Evolutionary conservation across 805 yeast species (phyloP), one percentile per base, ranked within the genome.

Genomic region (Yamadazyma akitaensis): DNA sequence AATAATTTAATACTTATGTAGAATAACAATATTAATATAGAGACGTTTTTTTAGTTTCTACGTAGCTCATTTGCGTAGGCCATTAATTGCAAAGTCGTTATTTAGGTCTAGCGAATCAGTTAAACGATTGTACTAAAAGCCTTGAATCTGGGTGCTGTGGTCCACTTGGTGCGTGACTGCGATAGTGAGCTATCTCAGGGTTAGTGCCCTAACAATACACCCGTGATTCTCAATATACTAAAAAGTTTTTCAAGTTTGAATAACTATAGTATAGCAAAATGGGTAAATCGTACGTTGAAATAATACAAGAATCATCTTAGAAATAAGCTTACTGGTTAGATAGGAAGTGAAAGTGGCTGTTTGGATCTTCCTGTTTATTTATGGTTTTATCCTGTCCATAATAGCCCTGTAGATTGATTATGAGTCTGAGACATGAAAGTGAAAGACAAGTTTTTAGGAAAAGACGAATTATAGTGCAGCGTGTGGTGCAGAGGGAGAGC

Each of bases 271-370:
- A 58, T 48, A 51, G 44, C 51, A 64, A 59, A 52, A 65, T 65
- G 70, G 70, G 68, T 63, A 65, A 65, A 64, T 63, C 70, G 70
- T 65, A 65, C 54, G 70, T 64, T 18, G 11, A 28, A 31, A 9
- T 14, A 40, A 16, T 13, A 11, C 32, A 12, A 12, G 12, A 28
- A 28, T 28, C 10, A 13, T 28, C n/a, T 28, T 13, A 11, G n/a
- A 28, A 12, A 28, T 11, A 13, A 28, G 32, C 10, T 11, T 5
- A 9, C 3, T 5, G 32, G 32, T 28, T 5, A 4, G 4, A 28
- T 28, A 13, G 4, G 5, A 11, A 28, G 12, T 28, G 10, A 3
- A 13, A 12, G 3, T 28, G 3, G 32, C 3, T 28, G 9, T 11
- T 12, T 4, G 10, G 32, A 12, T 8, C n/a, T 18, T 16, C 18